A percentile compares a stretch with the other conserved stretches of the same genome.
Conservation (phyloP, 1,284 basidiomycete genomes). For the Malassezia pachydermatis region DNA sequence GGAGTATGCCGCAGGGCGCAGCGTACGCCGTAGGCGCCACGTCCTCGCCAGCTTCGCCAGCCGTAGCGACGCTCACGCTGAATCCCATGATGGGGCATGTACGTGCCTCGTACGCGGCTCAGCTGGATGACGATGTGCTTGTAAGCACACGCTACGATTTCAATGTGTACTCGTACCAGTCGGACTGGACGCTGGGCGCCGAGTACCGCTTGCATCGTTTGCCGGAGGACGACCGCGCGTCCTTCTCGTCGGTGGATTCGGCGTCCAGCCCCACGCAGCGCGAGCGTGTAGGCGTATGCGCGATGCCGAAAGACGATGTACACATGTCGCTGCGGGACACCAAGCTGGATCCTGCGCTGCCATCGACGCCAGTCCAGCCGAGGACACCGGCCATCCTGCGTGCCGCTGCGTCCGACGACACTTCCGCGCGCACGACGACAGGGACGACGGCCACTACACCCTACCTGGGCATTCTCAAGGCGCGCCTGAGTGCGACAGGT, state of each 20-base stretch:
- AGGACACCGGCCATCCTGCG: neutral
- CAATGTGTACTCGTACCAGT: conserved; percentile 92
- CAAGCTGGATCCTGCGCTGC: neutral
- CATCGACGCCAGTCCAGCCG: neutral
- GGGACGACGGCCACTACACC: neutral
- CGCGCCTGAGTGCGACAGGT: conserved; percentile 62
- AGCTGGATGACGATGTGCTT: conserved; percentile 73
- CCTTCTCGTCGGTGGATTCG: neutral
- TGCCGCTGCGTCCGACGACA: neutral
- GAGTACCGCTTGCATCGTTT: conserved; percentile 35
- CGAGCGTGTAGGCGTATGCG: conserved; percentile 8
- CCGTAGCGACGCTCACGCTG: conserved; percentile 83
- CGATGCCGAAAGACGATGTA: neutral
- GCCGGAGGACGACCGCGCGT: conserved; percentile 6
- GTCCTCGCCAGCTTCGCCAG: conserved; percentile 52
- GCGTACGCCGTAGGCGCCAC: neutral
- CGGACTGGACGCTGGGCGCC: conserved; percentile 72
- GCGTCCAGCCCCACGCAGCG: neutral
- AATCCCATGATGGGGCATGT: conserved; percentile 95
- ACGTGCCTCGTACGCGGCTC: conserved; percentile 78
- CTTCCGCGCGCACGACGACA: neutral
- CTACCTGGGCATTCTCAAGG: conserved; percentile 67
- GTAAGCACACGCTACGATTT: conserved; percentile 86
- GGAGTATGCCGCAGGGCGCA: conserved; percentile 69
- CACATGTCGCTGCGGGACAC: conserved; percentile 17